Evolutionary conservation across 2,329 filamentous ascomycete species (phyloP).

Genomic region (Fusarium sp.): DNA sequence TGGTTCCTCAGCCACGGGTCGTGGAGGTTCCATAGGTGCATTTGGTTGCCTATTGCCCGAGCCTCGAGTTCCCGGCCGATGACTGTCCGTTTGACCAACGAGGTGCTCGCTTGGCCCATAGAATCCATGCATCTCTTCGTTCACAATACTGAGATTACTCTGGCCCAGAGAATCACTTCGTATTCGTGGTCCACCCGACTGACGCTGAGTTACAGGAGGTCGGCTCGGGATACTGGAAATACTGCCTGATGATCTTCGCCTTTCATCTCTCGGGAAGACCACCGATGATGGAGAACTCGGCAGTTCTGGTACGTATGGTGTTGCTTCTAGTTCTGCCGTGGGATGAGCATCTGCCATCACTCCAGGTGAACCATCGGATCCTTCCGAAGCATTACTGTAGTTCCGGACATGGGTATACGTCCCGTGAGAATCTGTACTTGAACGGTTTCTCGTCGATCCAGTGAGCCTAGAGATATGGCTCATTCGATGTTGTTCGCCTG

Average conservation of each 20-base stretch:
- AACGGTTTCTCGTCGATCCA: constrained; percentile 39
- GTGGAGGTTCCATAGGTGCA: not conserved
- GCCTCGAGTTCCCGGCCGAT: constrained; percentile 29
- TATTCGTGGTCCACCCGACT: constrained; percentile 41
- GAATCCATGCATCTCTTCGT: constrained; percentile 60
- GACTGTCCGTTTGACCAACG: constrained; percentile 53
- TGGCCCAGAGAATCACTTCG: constrained; percentile 39
- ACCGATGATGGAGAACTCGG: constrained; percentile 44
- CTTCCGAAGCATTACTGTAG: constrained; percentile 56
- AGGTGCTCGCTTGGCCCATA: constrained; percentile 54
- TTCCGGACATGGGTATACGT: constrained; percentile 52
- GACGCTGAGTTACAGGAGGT: constrained; percentile 40
- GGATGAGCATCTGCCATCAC: constrained; percentile 17
- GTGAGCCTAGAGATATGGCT: constrained; percentile 36
- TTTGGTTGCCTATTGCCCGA: not conserved
- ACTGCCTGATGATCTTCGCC: constrained; percentile 44
- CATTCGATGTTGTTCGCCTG: constrained; percentile 15
- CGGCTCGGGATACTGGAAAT: constrained; percentile 22
- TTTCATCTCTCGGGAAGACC: constrained; percentile 28
- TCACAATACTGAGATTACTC: constrained; percentile 45
- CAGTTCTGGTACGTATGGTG: constrained; percentile 49
- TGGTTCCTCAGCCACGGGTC: not conserved
- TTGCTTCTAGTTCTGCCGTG: constrained; percentile 50
- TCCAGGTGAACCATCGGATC: constrained; percentile 47
- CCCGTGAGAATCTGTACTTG: constrained; percentile 52